A percentile compares a stretch with the other conserved stretches of the same genome.
Conservation (phyloP, 2,329 filamentous ascomycete genomes). For the Diaporthe sp. region DNA sequence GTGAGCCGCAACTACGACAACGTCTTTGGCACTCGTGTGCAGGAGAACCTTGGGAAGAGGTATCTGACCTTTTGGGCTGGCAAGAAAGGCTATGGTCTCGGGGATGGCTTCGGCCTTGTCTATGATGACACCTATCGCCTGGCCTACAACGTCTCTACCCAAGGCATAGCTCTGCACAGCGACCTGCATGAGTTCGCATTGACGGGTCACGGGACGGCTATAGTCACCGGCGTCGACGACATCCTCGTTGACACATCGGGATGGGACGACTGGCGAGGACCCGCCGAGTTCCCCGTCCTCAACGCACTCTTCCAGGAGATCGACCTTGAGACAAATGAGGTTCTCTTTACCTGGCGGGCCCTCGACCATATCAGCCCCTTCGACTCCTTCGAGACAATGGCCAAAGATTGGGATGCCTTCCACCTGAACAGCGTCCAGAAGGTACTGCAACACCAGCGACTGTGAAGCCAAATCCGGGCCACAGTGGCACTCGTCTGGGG, state of each 20-base stretch:
- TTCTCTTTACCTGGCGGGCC: conserved; percentile 63
- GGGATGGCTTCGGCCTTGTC: conserved; percentile 41
- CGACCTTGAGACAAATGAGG: conserved; percentile 60
- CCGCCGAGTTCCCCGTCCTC: conserved; percentile 42
- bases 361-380: conserved; percentile 44
- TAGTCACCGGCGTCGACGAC: conserved; percentile 52
- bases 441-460: conserved; percentile 18
- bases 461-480: not conserved
- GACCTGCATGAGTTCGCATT: conserved; percentile 55
- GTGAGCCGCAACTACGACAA: conserved; percentile 41
- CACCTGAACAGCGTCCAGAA: conserved; percentile 67
- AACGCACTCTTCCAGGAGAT: conserved; percentile 58
- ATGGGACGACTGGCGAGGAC: conserved; percentile 41
- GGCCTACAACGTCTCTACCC: conserved; percentile 38
- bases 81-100: conserved; percentile 37
- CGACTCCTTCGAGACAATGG: conserved; percentile 33
- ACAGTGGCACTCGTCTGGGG: not conserved
- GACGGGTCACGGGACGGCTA: conserved; percentile 53
- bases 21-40: conserved; percentile 42
- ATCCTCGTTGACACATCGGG: conserved; percentile 42
- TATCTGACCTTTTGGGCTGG: conserved; percentile 44
- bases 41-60: conserved; percentile 40
- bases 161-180: conserved; percentile 33
- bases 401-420: conserved; percentile 64
- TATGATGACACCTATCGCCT: conserved; percentile 41